A percentile compares a stretch with the other conserved stretches of the same genome.
Conservation (phyloP, 306 rosid species). For the Dalbergia cochinchinensis region DNA sequence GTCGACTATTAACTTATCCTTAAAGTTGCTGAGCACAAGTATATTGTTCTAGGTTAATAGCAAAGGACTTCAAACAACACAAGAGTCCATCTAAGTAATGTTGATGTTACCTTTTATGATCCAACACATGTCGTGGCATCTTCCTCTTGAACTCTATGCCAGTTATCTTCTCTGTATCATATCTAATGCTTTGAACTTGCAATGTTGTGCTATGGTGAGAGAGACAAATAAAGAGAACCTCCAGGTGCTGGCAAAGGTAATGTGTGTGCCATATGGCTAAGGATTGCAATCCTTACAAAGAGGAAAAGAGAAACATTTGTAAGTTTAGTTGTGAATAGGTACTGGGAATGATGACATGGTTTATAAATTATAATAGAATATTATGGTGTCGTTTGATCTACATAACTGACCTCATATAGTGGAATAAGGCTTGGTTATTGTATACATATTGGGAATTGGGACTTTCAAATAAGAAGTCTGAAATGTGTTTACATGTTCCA, state of each 20-base stretch:
- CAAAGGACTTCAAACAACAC: slow-evolving; percentile 10
- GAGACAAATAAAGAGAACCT: not conserved
- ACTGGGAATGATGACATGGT: not conserved
- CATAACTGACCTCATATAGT: no score
- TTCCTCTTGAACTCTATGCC: not conserved
- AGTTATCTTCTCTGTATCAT: not conserved
- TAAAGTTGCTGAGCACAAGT: not conserved
- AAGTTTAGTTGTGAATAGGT: not conserved
- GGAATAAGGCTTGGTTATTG: no score
- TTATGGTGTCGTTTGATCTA: no score
- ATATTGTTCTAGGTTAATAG: not conserved
- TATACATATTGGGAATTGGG: not conserved
- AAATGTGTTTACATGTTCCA: not conserved
- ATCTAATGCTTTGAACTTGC: not conserved
- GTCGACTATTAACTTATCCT: not conserved
- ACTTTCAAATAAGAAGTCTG: slow-evolving; percentile 3
- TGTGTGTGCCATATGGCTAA: not conserved
- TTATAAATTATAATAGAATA: no score
- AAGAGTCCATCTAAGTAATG: not conserved
- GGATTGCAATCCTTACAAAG: slow-evolving; percentile 11
- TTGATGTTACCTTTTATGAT: not conserved
- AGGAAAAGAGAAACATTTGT: slow-evolving; percentile 3
- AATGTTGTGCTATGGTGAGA: not conserved
- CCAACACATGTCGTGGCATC: not conserved
- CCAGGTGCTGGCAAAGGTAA: not conserved